Percentiles rank a stretch among this genome's conserved stretches.
phyloP scores from a whole-genome alignment of 495 filamentous ascomycete genomes.

The Cladorrhinum samala region DNA sequence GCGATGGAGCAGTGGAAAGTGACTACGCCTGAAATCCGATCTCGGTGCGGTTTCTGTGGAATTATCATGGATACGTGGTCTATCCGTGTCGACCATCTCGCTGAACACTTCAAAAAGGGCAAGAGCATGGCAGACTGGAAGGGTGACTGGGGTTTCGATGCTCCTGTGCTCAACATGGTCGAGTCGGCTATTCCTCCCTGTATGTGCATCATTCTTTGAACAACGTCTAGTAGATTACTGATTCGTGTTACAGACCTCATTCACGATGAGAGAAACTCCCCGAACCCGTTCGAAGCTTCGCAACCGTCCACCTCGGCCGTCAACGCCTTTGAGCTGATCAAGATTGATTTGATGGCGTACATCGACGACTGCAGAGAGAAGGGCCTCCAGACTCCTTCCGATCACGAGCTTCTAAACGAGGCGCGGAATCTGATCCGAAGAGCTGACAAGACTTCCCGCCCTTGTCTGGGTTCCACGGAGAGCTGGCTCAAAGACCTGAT shows the following conservation, averaged over 20 bases:
- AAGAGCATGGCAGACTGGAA: conserved; percentile 64
- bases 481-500: conserved; percentile 52
- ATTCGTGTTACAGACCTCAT: conserved; percentile 41
- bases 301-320: conserved; percentile 27
- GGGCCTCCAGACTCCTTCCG: conserved; percentile 26
- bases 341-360: conserved; percentile 42
- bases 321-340: conserved; percentile 49
- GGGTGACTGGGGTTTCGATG: conserved; percentile 68
- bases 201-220: conserved; percentile 25
- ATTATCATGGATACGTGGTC: conserved; percentile 55
- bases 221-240: conserved; percentile 6
- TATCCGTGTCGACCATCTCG: conserved; percentile 57
- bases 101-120: conserved; percentile 62
- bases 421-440: conserved; percentile 39
- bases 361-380: conserved; percentile 26
- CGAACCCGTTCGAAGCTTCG: conserved; percentile 39
- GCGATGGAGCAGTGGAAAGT: conserved; percentile 66
- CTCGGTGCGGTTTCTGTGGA: conserved; percentile 70
- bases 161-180: conserved; percentile 49
- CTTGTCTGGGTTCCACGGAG: conserved; percentile 20
- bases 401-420: conserved; percentile 40
- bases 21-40: conserved; percentile 50
- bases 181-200: conserved; percentile 63
- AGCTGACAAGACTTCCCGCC: conserved; percentile 27
- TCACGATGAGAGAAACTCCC: conserved; percentile 49